A percentile compares a stretch with the other conserved stretches of the same genome.
These are phyloP conservation scores for Cymbopogon citratus DNA, from an alignment of 176 grass and related monocot species.

Conservation along the genomic window DNA sequence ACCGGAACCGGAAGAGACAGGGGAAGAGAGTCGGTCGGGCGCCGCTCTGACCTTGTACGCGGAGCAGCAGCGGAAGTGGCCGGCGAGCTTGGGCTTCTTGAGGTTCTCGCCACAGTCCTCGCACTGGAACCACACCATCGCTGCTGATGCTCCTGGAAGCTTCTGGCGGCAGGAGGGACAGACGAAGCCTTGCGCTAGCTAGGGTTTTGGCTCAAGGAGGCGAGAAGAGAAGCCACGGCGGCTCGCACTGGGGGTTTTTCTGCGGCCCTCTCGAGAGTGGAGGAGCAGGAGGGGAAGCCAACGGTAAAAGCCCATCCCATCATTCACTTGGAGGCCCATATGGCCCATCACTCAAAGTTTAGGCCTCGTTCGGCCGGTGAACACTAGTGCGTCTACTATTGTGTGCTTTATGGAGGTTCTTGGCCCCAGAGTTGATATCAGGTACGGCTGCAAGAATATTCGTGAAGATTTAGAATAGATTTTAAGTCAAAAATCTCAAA, in stretches of 20 bases:
- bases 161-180: not conserved
- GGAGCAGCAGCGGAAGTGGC: conserved; percentile 89
- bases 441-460: too few relatives aligned
- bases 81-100: conserved; percentile 93
- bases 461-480: too few relatives aligned
- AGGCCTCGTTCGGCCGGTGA: too few relatives aligned
- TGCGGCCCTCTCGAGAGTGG: not conserved
- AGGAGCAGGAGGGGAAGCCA: not conserved
- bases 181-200: not conserved
- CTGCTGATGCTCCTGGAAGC: conserved; percentile 10
- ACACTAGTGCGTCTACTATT: too few relatives aligned
- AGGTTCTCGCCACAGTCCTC: conserved; percentile 87
- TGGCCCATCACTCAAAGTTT: not conserved
- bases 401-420: too few relatives aligned
- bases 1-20: too few relatives aligned
- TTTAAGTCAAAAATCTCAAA: too few relatives aligned
- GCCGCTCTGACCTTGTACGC: conserved; percentile 59
- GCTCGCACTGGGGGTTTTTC: not conserved
- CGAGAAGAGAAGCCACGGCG: too few relatives aligned
- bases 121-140: conserved; percentile 99
- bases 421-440: too few relatives aligned
- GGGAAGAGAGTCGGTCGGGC: not conserved
- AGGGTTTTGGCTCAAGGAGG: conserved; percentile 32
- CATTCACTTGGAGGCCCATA: not conserved
- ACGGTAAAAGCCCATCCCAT: not conserved